Evolutionary conservation across 768 basidiomycete genomes (phyloP).

Genomic region (Kwoniella botswanensis): DNA sequence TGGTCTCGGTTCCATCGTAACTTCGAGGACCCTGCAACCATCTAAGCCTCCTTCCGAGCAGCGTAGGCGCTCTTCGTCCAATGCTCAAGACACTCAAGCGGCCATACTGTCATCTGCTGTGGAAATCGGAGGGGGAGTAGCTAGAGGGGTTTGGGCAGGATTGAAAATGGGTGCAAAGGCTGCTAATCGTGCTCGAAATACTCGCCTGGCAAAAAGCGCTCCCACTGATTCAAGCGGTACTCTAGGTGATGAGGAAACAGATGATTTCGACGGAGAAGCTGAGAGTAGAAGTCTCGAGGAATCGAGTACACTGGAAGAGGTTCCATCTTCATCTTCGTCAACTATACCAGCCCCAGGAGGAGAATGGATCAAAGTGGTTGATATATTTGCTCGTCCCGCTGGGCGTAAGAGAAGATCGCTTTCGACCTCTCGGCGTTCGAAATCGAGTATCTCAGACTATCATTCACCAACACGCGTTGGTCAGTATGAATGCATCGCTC

Average conservation of each 20-base stretch:
- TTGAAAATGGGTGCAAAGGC: slow-evolving; percentile 50
- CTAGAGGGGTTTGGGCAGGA: slow-evolving; percentile 53
- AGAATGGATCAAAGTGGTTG: slow-evolving; percentile 50
- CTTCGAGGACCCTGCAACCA: slow-evolving; percentile 19
- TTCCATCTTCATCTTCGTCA: not conserved
- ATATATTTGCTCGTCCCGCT: slow-evolving; percentile 29
- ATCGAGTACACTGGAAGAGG: slow-evolving; percentile 25
- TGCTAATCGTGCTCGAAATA: slow-evolving; percentile 34
- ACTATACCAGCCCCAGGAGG: slow-evolving; percentile 9
- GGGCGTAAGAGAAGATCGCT: not conserved
- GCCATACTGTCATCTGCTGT: slow-evolving; percentile 42
- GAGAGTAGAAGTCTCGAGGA: slow-evolving; percentile 34
- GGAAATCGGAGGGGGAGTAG: slow-evolving; percentile 48
- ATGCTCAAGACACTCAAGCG: slow-evolving; percentile 5
- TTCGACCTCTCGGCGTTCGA: not conserved
- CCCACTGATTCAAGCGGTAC: slow-evolving; percentile 37
- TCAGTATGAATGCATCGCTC: slow-evolving; percentile 30
- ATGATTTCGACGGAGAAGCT: slow-evolving; percentile 1
- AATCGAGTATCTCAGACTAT: not conserved
- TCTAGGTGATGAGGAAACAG: slow-evolving; percentile 28
- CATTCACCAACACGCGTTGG: not conserved
- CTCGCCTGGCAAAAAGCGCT: slow-evolving; percentile 42
- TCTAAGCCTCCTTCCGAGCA: slow-evolving; percentile 9
- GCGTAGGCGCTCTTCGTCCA: not conserved
- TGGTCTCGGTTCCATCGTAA: slow-evolving; percentile 44